Base-by-base conservation (phyloP, 2,329 filamentous ascomycete species). In the Aureobasidium sp. region DNA sequence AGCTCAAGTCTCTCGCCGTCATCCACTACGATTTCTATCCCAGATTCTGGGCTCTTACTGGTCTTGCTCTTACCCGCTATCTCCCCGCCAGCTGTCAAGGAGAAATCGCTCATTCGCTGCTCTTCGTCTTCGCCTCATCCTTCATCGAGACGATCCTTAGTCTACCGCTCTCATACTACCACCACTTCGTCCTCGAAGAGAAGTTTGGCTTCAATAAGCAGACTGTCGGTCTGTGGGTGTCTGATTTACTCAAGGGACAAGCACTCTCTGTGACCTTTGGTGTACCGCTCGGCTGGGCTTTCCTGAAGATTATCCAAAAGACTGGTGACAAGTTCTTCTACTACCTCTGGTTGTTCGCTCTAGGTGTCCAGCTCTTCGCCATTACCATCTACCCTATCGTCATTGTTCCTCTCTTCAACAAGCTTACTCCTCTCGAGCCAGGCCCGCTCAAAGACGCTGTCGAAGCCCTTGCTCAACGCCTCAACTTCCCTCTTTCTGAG, bases 201-300 rank as follows among this genome's bases (percentile, higher is more conserved):
- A 89, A 91, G 73, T 99, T 96, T 70, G 94, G 94, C 55, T 99
- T 99, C 84, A 99, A 99, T 78, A 99, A 99, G 80, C 91, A 96
- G 81, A 97, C 94, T 0, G 79, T 91, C 61, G 87, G 86, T 75
- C 82, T 97, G 34, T 99, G 93, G 82, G 73, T 97, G 59, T 89
- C 85, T 69, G 94, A 99, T 74, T 86, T 96, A 79, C 75, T 97
- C 78, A 99, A 99, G 82, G 87, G 88, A 36, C 91, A 96, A 75
- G 82, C 90, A 68, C 83, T 99, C 63, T 85, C 87, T 57, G 82
- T 95, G 67, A 86, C 85, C 52, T 83, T 99, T 63, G 88, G 90
- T 64, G 87, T 91, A 57, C 94, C 95, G 0, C 88, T 99, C 68
- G 88, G 97, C 66, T 89, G 90, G 67, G 94, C 87, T 46, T 95